Base-by-base conservation (phyloP, 208 protist species). In the Trypanosoma rangeli region DNA sequence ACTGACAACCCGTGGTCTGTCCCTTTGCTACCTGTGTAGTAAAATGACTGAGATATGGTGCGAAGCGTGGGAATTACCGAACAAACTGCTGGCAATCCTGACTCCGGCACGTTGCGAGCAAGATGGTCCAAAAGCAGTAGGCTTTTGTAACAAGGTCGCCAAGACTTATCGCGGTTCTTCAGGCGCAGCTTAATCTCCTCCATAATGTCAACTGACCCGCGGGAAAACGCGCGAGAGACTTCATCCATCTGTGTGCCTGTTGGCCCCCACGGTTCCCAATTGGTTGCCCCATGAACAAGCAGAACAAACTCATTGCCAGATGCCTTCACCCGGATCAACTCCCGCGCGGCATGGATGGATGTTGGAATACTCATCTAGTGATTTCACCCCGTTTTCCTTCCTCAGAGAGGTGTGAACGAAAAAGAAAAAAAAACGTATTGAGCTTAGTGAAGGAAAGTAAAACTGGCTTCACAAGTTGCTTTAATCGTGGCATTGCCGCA, bases 221-320 rank as follows among this genome's bases (percentile, higher is more conserved):
- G 76, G n/a, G 82, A 58, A 71, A 91, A 96, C 44, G 72, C 82
- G 52, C 76, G 75, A 76, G 84, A 91, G 26, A 96, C 82, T 10
- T 82, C 74, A 31, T 96, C 91, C 91, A 96, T 96, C 78, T 96
- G 91, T 28, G 82, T 61, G 0, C 91, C 91, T 0, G 91, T 96
- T 22, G 91, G 91, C 9, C 91, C 91, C 89, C 91, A 96, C 67
- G 91, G 91, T 18, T 96, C 91, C 66, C 94, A 86, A 69, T 93
- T 96, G 28, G 88, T 94, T 28, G 91, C 91, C 35, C 84, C 81
- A 74, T 94, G 88, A 26, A 94, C 82, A 35, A 93, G 72, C 31
- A 62, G 62, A 24, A 93, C 68, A 76, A 81, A 88, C 73, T 94
- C 84, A 68, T 76, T 87, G 52, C 88, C 80, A 20, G 78, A 80